Conservation (phyloP, 164 flowering plant genomes). For the Nymphaea colorata region DNA sequence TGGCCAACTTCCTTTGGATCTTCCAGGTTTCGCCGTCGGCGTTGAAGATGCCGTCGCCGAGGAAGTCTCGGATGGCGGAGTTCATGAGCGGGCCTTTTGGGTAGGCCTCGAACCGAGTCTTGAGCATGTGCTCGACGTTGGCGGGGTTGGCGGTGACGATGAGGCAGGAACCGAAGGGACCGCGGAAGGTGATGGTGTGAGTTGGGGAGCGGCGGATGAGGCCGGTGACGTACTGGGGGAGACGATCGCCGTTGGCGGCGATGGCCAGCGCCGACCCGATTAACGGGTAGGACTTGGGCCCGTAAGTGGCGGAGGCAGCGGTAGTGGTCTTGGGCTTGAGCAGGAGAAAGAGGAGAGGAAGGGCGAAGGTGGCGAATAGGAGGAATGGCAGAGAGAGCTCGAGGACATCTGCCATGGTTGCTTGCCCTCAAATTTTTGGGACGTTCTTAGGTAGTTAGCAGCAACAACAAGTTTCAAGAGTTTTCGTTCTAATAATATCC, state of each 20-base stretch:
- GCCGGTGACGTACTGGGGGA: constrained; percentile 4
- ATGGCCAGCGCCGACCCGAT: constrained; percentile 1
- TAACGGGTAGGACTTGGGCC: not conserved
- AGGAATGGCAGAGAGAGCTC: no score
- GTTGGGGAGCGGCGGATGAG: not conserved
- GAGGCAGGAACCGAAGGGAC: not conserved
- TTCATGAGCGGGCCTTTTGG: constrained; percentile 26
- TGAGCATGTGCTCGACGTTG: constrained; percentile 35
- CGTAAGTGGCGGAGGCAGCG: not conserved
- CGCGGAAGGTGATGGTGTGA: constrained; percentile 1
- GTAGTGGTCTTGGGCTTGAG: not conserved
- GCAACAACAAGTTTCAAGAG: no score
- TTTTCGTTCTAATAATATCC: no score
- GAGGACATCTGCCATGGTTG: no score
- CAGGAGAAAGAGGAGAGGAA: no score
- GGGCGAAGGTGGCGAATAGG: no score
- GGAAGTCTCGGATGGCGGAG: constrained; percentile 22
- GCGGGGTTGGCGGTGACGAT: constrained; percentile 30
- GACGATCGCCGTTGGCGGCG: constrained; percentile 2
- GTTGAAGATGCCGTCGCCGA: constrained; percentile 46
- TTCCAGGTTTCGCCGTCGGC: constrained; percentile 37
- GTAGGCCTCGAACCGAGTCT: constrained; percentile 33
- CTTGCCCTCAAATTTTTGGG: no score
- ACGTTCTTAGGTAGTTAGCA: no score
- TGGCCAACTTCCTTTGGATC: constrained; percentile 38